phyloP scores from a whole-genome alignment of 2,329 filamentous ascomycete genomes.

The Lojkania enalia region DNA sequence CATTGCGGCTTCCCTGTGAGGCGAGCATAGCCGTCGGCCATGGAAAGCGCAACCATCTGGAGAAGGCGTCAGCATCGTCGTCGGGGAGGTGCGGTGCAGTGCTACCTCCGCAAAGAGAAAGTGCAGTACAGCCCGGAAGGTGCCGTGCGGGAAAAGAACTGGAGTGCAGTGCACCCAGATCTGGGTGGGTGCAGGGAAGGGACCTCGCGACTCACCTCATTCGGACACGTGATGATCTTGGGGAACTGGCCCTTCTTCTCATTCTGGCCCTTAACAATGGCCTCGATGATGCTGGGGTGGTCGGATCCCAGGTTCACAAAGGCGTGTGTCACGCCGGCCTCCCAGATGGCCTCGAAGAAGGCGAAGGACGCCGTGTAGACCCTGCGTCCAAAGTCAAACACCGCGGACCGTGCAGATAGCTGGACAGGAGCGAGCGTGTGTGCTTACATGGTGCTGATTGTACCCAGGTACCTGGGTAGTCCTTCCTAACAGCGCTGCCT shows the following conservation, averaged over 20 bases:
- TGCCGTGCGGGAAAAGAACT: too few relatives aligned
- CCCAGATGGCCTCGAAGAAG: constrained; percentile 81
- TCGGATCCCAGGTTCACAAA: constrained; percentile 72
- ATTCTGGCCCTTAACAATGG: constrained; percentile 74
- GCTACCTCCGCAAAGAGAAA: too few relatives aligned
- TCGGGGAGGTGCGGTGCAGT: background rate
- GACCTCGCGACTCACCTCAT: constrained; percentile 61
- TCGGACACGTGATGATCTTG: constrained; percentile 76
- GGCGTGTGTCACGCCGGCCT: constrained; percentile 53
- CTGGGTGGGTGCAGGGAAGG: too few relatives aligned
- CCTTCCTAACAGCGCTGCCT: too few relatives aligned
- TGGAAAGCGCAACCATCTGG: constrained; percentile 84
- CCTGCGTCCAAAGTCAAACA: too few relatives aligned
- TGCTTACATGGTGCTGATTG: background rate
- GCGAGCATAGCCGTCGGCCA: constrained; percentile 77
- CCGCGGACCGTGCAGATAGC: too few relatives aligned
- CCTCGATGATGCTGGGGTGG: constrained; percentile 77
- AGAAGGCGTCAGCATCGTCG: constrained; percentile 10
- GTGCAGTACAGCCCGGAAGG: too few relatives aligned
- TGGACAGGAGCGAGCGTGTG: background rate
- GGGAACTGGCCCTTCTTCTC: constrained; percentile 69
- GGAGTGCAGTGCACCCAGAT: too few relatives aligned
- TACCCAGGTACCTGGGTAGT: background rate
- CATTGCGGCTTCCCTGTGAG: constrained; percentile 73
- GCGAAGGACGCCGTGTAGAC: constrained; percentile 75